These are phyloP conservation scores for Hypomontagnella monticulosa DNA, from an alignment of 495 filamentous ascomycete species.

Conservation along the genomic window DNA sequence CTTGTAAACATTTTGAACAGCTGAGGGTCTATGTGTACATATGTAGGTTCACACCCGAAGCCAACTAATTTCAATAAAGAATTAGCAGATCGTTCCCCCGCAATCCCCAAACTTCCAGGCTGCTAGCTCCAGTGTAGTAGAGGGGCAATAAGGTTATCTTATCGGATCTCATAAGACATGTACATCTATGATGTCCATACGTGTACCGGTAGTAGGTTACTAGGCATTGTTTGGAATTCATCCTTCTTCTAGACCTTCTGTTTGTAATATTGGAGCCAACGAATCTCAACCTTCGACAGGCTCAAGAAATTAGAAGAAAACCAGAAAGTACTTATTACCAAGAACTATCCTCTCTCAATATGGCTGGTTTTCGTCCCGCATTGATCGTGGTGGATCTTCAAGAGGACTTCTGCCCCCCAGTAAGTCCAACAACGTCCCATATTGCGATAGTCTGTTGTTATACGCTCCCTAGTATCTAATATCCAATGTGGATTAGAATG, in stretches of 20 bases:
- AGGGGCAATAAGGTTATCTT: slow-evolving; percentile 17
- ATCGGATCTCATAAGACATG: slow-evolving; percentile 17
- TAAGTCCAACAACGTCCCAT: slow-evolving; percentile 52
- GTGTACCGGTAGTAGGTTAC: too few relatives aligned
- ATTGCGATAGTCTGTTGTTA: neutral
- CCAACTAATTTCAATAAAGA: neutral
- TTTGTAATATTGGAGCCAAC: neutral
- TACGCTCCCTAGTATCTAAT: slow-evolving; percentile 16
- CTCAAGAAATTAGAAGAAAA: too few relatives aligned
- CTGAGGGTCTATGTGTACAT: too few relatives aligned
- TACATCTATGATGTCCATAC: neutral
- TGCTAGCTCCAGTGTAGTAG: neutral
- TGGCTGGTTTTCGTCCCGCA: slow-evolving; percentile 51
- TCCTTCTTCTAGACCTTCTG: neutral
- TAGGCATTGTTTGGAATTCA: too few relatives aligned
- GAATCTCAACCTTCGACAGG: neutral
- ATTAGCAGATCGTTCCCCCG: neutral
- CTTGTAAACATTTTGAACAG: too few relatives aligned
- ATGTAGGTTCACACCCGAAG: neutral
- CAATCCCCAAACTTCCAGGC: neutral
- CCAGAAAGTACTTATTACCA: too few relatives aligned
- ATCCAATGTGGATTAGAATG: slow-evolving; percentile 70
- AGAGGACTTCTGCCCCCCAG: slow-evolving; percentile 95
- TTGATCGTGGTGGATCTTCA: slow-evolving; percentile 87
- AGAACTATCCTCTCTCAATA: too few relatives aligned